Evolutionary conservation across 768 basidiomycete genomes (phyloP), one percentile per base, ranked within the genome.

Genomic region (Mycena maculata): DNA sequence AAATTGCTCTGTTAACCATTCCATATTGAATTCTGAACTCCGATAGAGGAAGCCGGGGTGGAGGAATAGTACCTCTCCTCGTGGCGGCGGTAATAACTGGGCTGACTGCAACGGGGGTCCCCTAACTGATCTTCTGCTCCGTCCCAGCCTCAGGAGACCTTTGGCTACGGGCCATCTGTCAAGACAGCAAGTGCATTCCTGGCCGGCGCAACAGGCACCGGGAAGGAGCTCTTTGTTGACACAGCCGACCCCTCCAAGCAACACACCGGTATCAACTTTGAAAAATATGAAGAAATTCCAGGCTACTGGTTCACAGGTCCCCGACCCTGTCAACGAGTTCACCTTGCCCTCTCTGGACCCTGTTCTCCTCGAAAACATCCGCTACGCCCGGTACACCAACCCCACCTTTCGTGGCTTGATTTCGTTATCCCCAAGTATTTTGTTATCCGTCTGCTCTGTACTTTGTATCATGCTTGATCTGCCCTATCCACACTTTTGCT

Each of bases 241-340:
- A 85, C 86, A 44, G 83, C 87, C 48, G 97, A 98, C 78, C 88
- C 91, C 25, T 89, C 89, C 65, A 94, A 93, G 76, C 92, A 98
- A 79, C 91, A 95, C 77, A 97, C 96, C 47, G 98, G 98, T 69
- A 98, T 99, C 84, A 99, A 99, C 84, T 99, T 99, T 76, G 98
- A 99, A 84, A 98, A 98, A 81, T 99, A 99, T 75, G 98, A 98
- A 80, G 97, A 99, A 78, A 99, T 99, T 76, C 98, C 98, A 99
- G 82, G 97, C 96, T 39, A 99, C 97, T 53, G 98, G 98, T 72
- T 90, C 91, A 66, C 93, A 92, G 73, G 97, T 99, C n/a, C 98
- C 98, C 67, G 97, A 99, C 44, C 96, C 98, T 45, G 89, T 98
- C 74, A 87, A 79, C 69, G 86, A 89, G 42, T 99, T 99, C 83